A percentile compares a stretch with the other conserved stretches of the same genome.
These are phyloP conservation scores for Fusarium sp. DNA, from an alignment of 2,329 filamentous ascomycete genomes.

Conservation along the genomic window DNA sequence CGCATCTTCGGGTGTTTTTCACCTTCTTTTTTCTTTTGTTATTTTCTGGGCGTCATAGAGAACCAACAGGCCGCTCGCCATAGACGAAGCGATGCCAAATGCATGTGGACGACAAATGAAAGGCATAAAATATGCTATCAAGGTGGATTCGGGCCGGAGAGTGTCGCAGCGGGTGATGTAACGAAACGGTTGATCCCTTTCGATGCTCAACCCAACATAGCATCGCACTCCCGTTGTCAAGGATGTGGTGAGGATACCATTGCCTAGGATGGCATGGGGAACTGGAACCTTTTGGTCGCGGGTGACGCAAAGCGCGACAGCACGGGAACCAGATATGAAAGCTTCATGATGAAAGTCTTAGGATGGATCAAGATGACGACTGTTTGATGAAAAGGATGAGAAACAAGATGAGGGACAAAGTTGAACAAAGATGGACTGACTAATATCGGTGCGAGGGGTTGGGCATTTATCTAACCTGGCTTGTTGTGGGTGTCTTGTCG, in stretches of 20 bases:
- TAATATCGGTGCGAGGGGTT: constrained; percentile 23
- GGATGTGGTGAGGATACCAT: background rate
- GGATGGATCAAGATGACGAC: background rate
- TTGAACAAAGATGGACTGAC: constrained; percentile 6
- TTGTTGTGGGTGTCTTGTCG: constrained; percentile 16
- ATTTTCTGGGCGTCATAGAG: background rate
- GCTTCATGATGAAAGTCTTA: background rate
- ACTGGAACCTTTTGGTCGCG: background rate
- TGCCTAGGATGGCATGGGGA: background rate
- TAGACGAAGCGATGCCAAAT: background rate
- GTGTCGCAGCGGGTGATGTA: background rate
- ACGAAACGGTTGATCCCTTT: background rate
- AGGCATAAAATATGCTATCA: background rate
- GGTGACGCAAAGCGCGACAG: background rate
- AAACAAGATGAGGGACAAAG: constrained; percentile 29
- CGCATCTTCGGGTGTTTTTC: background rate
- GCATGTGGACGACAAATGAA: constrained; percentile 2
- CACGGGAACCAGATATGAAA: background rate
- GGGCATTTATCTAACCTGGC: constrained; percentile 26
- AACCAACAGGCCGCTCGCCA: background rate
- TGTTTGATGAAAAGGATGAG: constrained; percentile 5
- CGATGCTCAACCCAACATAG: background rate
- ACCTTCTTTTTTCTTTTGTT: background rate
- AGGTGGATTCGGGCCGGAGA: background rate
- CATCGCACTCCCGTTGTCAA: background rate